phyloP scores from a whole-genome alignment of 2,329 filamentous ascomycete genomes.

The Hymenoscyphus salicellus region DNA sequence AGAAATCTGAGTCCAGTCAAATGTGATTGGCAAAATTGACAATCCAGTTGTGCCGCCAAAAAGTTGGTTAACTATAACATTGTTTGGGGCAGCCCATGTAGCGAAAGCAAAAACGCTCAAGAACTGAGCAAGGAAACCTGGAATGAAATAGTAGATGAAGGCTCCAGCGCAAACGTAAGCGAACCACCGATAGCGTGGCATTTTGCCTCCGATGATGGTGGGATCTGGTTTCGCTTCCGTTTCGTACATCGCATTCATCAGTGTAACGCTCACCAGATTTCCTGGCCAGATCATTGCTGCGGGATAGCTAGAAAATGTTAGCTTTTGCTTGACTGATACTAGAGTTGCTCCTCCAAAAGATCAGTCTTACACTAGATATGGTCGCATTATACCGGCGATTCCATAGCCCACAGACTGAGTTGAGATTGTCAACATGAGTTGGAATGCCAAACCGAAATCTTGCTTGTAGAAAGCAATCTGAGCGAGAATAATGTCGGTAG shows the following conservation, averaged over 20 bases:
- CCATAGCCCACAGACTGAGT: conserved; percentile 64
- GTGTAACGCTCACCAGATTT: conserved; percentile 51
- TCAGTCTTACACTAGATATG: conserved; percentile 58
- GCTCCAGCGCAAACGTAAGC: conserved; percentile 41
- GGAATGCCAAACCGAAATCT: conserved; percentile 60
- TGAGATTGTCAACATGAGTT: conserved; percentile 57
- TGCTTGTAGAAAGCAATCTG: conserved; percentile 71
- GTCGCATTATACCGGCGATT: conserved; percentile 56
- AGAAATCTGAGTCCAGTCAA: conserved; percentile 70
- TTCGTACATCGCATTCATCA: conserved; percentile 60
- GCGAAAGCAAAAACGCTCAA: conserved; percentile 67
- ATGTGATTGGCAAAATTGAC: conserved; percentile 68
- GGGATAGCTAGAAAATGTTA: conserved; percentile 37
- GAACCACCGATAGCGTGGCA: conserved; percentile 40
- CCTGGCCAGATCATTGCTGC: conserved; percentile 66
- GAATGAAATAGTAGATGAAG: conserved; percentile 53
- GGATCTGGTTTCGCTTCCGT: conserved; percentile 51
- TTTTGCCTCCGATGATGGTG: conserved; percentile 42
- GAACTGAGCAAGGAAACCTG: conserved; percentile 62
- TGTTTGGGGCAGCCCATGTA: conserved; percentile 69
- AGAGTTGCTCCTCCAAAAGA: not conserved
- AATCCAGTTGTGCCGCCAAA: conserved; percentile 66
- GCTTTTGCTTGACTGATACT: not conserved
- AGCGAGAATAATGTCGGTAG: conserved; percentile 70
- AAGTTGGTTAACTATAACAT: conserved; percentile 64